Base-by-base conservation (phyloP, 1,284 basidiomycete species). In the Ganoderma multipileum region DNA sequence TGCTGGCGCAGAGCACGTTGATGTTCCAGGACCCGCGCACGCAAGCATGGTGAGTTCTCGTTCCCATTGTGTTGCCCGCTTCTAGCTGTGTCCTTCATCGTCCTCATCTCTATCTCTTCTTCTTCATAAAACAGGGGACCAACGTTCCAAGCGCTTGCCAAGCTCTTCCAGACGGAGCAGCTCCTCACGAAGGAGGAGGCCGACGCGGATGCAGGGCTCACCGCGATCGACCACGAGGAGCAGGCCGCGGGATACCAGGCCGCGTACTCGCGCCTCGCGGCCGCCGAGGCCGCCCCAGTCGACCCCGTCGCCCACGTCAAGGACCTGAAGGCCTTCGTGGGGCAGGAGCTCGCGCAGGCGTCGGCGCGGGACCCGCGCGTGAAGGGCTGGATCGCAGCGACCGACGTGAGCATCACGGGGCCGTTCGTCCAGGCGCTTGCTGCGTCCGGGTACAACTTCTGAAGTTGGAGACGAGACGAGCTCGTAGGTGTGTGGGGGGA, bases 241-340 rank as follows among this genome's bases (percentile, higher is more conserved):
- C 92, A 93, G 77, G 86, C 92, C 9, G 90, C 91, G 4, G 95
- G 95, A 0, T 99, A 98, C 82, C 97, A 99, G 79, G 94, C 94
- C 0, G 91, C 93, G 2, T 99, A 97, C 82, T 96, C 96, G 65
- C 89, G 93, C 59, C 87, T 99, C 12, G 96, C 95, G 0, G 95
- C 97, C 0, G 92, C 93, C 4, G 90, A 92, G 72, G 80, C 78
- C 0, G 78, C 77, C 0, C 81, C 84, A 23, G 80, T 78, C 0
- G 92, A 93, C 77, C 87, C 88, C 1, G 86, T 92, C 11, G 86
- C 81, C 20, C 87, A 91, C 74, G 85, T 91, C 1, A 81, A 80
- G 23, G 86, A 93, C 75, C 85, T 89, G 20, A 80, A 85, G 55
- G 82, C 82, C 58, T 89, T 84, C 72, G 78, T 90, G 2, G 85